Evolutionary conservation across 2,329 filamentous ascomycete species (phyloP), one percentile per base, ranked within the genome.

Genomic region (Venturia carpophila): DNA sequence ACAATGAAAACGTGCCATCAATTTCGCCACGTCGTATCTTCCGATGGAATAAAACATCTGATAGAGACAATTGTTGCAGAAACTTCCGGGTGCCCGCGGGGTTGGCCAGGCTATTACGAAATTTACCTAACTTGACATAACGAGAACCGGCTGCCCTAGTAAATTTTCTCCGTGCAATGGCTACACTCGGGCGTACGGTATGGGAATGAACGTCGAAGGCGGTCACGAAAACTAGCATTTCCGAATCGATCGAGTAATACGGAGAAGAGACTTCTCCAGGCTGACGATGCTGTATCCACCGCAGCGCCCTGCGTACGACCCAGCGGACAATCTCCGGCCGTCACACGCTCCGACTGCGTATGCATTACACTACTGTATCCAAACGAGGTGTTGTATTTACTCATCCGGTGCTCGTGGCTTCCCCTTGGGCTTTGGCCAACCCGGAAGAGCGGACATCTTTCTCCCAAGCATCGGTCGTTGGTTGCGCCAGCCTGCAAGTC

Each of bases 51-150:
- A 17, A 58, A 30, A 37, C 52, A 10, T 2, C 6, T 9, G 10
- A 9, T 3, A 58, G 13, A 39, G n/a, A 39, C 37, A 21, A 15
- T 61, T 61, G 19, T 61, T 27, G 37, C 60, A 61, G 21, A 61
- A n/a, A 42, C 34, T 61, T 45, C 34, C 39, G 34, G 13, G 60
- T 3, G 56, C 21, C 42, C 27, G 21, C 21, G 39, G 60, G 60
- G 60, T 61, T 3, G 37, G 27, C 47, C 52, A 58, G 30, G 30
- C 60, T 61, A 61, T 61, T 61, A 61, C 60, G 15, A 34, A 58
- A 37, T n/a, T 37, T 58, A 58, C 52, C 52, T 37, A 58, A 61
- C 42, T 61, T 61, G 58, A 61, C 37, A 61, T 61, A 61, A 61
- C 58, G 34, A 13, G 37, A 61, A 61, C 58, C 3, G 34, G 3